Evolutionary conservation across 2,329 filamentous ascomycete genomes (phyloP).

Genomic region (Epichloe sibirici): DNA sequence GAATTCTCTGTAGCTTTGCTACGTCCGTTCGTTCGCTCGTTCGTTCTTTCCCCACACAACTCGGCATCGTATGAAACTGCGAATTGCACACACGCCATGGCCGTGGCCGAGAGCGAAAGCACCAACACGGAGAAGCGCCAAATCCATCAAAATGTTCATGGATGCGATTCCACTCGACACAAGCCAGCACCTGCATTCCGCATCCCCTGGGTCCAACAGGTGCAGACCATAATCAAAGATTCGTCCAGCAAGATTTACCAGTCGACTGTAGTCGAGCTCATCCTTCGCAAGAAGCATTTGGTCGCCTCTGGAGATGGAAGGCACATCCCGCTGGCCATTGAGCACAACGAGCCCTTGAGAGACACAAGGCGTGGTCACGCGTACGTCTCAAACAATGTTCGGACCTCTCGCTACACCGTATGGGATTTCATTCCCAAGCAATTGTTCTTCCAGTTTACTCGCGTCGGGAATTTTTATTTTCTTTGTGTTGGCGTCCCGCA

Average conservation of each 20-base stretch:
- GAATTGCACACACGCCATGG: background rate
- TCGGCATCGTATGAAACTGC: background rate
- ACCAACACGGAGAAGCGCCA: slow-evolving; percentile 2
- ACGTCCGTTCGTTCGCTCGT: background rate
- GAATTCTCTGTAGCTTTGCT: background rate
- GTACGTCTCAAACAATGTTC: slow-evolving; percentile 52
- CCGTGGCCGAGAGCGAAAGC: slow-evolving; percentile 2
- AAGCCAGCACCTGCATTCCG: background rate
- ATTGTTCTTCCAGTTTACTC: slow-evolving; percentile 73
- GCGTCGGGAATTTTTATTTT: slow-evolving; percentile 81
- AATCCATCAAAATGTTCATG: background rate
- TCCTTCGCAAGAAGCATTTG: slow-evolving; percentile 55
- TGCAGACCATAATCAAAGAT: slow-evolving; percentile 9
- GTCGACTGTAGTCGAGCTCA: slow-evolving; percentile 29
- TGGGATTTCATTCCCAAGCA: slow-evolving; percentile 82
- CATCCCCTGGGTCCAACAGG: background rate
- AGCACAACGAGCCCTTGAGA: slow-evolving; percentile 27
- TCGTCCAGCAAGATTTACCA: slow-evolving; percentile 20
- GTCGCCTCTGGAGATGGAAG: slow-evolving; percentile 61
- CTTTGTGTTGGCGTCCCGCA: slow-evolving; percentile 74
- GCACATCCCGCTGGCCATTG: slow-evolving; percentile 30
- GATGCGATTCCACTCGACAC: background rate
- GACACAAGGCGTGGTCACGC: slow-evolving; percentile 37
- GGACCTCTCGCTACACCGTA: slow-evolving; percentile 70
- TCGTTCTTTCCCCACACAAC: background rate